Percentiles rank a stretch among this genome's conserved stretches.
Conservation (phyloP, 2,329 filamentous ascomycete species). For the Annulohypoxylon truncatum region DNA sequence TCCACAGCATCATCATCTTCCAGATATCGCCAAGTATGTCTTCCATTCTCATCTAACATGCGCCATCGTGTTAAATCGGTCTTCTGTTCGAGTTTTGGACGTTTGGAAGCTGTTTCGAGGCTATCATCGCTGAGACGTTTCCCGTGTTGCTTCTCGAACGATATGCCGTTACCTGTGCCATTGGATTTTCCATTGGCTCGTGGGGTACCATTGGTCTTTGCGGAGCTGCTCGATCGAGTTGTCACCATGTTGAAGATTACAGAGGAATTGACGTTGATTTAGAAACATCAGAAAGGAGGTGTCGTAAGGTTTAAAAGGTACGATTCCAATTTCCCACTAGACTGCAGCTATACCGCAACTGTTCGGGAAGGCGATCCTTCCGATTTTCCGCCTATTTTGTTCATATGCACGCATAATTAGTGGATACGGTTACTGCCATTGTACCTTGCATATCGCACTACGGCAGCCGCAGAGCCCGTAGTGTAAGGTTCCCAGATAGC, state of each 20-base stretch:
- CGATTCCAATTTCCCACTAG: slow-evolving; percentile 6
- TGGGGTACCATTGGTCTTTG: slow-evolving; percentile 31
- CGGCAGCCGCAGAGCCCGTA: not conserved
- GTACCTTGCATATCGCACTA: slow-evolving; percentile 2
- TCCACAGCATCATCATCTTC: slow-evolving; percentile 75
- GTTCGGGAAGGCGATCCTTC: slow-evolving; percentile 1
- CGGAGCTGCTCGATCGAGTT: slow-evolving; percentile 36
- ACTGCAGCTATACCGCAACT: not conserved
- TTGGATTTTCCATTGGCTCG: slow-evolving; percentile 28
- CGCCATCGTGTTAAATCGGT: slow-evolving; percentile 90
- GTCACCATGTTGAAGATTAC: slow-evolving; percentile 30
- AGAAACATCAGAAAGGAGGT: not conserved
- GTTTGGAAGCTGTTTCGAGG: slow-evolving; percentile 54
- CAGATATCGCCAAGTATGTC: slow-evolving; percentile 95
- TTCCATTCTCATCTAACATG: slow-evolving; percentile 81
- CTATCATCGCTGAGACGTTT: slow-evolving; percentile 59
- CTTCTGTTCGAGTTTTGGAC: slow-evolving; percentile 62
- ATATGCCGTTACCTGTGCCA: slow-evolving; percentile 15
- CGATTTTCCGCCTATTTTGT: slow-evolving; percentile 10
- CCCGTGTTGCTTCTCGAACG: slow-evolving; percentile 42
- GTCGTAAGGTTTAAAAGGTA: not conserved
- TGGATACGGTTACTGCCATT: not conserved
- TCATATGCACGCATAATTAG: slow-evolving; percentile 8
- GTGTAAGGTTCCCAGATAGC: not conserved
- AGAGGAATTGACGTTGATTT: not conserved